phyloP scores from a whole-genome alignment of 306 rosid genomes.

The Parietaria judaica region DNA sequence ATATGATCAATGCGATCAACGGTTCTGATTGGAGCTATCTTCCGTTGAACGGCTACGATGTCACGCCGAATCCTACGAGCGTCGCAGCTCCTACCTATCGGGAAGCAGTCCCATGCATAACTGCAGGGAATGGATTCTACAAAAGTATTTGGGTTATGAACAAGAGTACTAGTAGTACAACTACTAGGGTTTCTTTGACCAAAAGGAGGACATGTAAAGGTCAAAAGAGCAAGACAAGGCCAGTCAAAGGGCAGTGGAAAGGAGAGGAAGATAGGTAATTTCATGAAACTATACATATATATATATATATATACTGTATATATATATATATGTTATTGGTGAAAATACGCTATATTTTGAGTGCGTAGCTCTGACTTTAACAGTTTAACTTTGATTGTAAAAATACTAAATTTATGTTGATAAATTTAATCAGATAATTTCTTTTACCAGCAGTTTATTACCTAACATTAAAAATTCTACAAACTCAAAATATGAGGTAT shows the following conservation, averaged over 20 bases:
- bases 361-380: too few species aligned
- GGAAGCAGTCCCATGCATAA: conserved; percentile 51
- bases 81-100: conserved; percentile 59
- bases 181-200: conserved; percentile 20
- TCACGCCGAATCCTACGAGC: conserved; percentile 30
- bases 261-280: conserved; percentile 75
- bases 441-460: too few species aligned
- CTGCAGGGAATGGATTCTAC: conserved; percentile 34
- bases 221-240: conserved; percentile 38
- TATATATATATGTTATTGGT: neutral
- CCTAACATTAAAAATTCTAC: too few species aligned
- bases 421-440: too few species aligned
- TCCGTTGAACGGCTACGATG: conserved; percentile 22
- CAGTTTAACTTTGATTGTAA: too few species aligned
- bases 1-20: conserved; percentile 17
- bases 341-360: too few species aligned
- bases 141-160: conserved; percentile 25
- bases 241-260: conserved; percentile 91
- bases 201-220: conserved; percentile 38
- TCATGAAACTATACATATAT: neutral
- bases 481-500: too few species aligned
- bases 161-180: conserved; percentile 12
- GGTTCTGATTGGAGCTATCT: conserved; percentile 29
- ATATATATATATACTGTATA: neutral
- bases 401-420: too few species aligned